Conservation (phyloP, 2,329 filamentous ascomycete species). For the Trichoderma sp. region DNA sequence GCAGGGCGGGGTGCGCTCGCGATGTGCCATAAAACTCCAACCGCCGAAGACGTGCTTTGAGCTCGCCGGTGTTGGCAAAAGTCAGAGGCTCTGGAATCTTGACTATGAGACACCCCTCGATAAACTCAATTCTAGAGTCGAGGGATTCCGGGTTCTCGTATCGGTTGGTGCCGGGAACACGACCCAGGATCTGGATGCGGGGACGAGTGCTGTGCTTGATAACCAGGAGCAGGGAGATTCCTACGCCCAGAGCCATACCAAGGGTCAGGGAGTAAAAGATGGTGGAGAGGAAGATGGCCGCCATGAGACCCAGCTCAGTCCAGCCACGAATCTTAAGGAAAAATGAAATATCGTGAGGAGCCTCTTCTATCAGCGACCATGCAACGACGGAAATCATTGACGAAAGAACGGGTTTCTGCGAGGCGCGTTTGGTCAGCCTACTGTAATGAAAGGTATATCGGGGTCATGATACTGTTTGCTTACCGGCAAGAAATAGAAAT, state of each 20-base stretch:
- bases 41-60: conserved; percentile 78
- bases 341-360: conserved; percentile 86
- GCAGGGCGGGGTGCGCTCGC: conserved; percentile 81
- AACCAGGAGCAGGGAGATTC: conserved; percentile 83
- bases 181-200: conserved; percentile 92
- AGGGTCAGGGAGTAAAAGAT: conserved; percentile 93
- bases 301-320: conserved; percentile 83
- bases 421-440: not conserved
- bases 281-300: conserved; percentile 84
- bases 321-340: conserved; percentile 84
- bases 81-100: conserved; percentile 97
- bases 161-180: conserved; percentile 75
- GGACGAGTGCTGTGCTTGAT: conserved; percentile 88
- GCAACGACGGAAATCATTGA: conserved; percentile 95
- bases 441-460: not conserved
- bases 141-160: conserved; percentile 84
- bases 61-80: conserved; percentile 92
- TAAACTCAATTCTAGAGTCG: conserved; percentile 74
- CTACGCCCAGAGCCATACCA: conserved; percentile 91
- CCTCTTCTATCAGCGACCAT: conserved; percentile 91
- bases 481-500: conserved; percentile 94
- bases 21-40: conserved; percentile 89
- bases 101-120: conserved; percentile 90
- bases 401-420: conserved; percentile 84
- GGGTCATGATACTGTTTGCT: conserved; percentile 37